These are phyloP conservation scores for Phytophthora quininea DNA, from an alignment of 352 stramenopile genomes.

Conservation along the genomic window DNA sequence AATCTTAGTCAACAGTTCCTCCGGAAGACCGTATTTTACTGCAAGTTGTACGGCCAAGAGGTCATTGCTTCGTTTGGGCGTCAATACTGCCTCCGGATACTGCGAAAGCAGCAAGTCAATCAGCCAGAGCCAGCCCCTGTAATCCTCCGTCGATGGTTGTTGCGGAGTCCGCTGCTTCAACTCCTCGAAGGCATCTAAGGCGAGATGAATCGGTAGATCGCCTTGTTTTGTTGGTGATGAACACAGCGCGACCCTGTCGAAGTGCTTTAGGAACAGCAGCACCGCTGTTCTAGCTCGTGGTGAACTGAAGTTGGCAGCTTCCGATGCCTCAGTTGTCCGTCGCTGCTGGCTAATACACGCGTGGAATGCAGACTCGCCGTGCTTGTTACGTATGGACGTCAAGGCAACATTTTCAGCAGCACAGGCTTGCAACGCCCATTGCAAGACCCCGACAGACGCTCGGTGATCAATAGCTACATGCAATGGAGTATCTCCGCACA, in stretches of 20 bases:
- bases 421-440: slow-evolving; percentile 34
- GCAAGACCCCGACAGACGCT: slow-evolving; percentile 43
- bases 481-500: slow-evolving; percentile 45
- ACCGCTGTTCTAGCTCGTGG: slow-evolving; percentile 38
- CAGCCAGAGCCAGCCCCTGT: slow-evolving; percentile 39
- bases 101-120: slow-evolving; percentile 22
- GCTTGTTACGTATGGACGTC: slow-evolving; percentile 36
- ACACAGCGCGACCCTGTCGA: slow-evolving; percentile 33
- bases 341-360: slow-evolving; percentile 38
- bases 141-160: no score
- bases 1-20: slow-evolving; percentile 19
- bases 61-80: slow-evolving; percentile 27
- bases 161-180: slow-evolving; percentile 18
- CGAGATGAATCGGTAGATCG: slow-evolving; percentile 59
- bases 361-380: slow-evolving; percentile 53
- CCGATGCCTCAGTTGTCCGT: background rate
- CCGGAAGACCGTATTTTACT: slow-evolving; percentile 47
- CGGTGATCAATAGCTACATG: slow-evolving; percentile 44
- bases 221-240: slow-evolving; percentile 40
- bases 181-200: slow-evolving; percentile 47
- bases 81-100: slow-evolving; percentile 27
- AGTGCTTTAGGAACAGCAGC: slow-evolving; percentile 47
- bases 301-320: slow-evolving; percentile 26
- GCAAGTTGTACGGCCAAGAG: slow-evolving; percentile 50
- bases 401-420: slow-evolving; percentile 4